phyloP scores from a whole-genome alignment of 2,329 filamentous ascomycete genomes.

The Aureobasidium leucospermi region DNA sequence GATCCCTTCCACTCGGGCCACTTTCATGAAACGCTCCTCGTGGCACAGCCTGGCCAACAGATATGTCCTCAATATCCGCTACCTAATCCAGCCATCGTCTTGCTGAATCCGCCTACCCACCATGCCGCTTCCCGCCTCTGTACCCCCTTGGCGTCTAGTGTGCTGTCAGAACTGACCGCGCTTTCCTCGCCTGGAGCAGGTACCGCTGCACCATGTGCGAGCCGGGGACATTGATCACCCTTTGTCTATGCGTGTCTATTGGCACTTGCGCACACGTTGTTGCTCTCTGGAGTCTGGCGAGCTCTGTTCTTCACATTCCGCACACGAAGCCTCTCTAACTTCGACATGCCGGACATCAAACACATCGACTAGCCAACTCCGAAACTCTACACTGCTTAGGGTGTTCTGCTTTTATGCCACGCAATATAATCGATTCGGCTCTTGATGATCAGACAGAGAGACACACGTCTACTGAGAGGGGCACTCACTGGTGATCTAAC shows the following conservation, averaged over 20 bases:
- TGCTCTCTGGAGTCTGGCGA: neutral
- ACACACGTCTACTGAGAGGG: too few species aligned
- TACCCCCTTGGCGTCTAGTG: neutral
- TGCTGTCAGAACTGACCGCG: conserved; percentile 1
- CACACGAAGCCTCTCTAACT: neutral
- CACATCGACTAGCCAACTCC: neutral
- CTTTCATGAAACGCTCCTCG: neutral
- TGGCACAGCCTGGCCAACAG: neutral
- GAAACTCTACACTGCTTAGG: neutral
- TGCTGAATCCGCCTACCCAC: neutral
- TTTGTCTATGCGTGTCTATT: neutral
- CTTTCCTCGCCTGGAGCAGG: neutral
- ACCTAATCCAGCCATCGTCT: neutral
- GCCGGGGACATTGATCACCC: neutral
- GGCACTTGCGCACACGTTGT: neutral
- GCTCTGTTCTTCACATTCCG: neutral
- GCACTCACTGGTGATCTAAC: too few species aligned
- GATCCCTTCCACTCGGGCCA: neutral
- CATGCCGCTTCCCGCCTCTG: neutral
- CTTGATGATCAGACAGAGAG: too few species aligned
- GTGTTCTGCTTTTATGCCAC: too few species aligned
- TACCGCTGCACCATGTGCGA: neutral
- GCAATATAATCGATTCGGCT: too few species aligned
- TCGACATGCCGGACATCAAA: neutral
- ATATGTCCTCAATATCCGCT: neutral